Evolutionary conservation across 768 basidiomycete species (phyloP), one percentile per base, ranked within the genome.

Genomic region (Zangia roseola): DNA sequence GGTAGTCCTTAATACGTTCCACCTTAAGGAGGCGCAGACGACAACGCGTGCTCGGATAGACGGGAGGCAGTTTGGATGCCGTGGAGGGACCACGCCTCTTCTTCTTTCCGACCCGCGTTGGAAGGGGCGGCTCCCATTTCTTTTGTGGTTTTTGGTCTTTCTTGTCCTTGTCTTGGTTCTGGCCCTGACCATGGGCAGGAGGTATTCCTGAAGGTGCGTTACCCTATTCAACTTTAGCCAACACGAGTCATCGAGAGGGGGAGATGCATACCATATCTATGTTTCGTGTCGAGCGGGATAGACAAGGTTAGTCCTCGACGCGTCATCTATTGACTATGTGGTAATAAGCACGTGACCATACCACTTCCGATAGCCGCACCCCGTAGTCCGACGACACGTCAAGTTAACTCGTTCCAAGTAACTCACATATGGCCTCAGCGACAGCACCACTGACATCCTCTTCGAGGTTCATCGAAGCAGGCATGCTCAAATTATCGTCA

Each of bases 91-190:
- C 94, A 52, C 86, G 81, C 68, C 74, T 77, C 76, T 94, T 98
- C 82, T 93, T 94, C 81, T 94, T 97, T 40, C 94, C 94, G 30
- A 97, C 91, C 51, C 92, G 88, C 39, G 95, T 97, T 13, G 95
- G 94, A 50, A 97, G 81, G 61, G 95, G 95, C 8, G 95, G 94
- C 68, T 98, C 95, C 94, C 94, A 98, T 74, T 95, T 94, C 83
- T 85, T 81, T 65, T 80, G 74, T 12, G 68, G 61, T 61, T 82
- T 76, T 16, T 62, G 50, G 36, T 75, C 60, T 55, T 71, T 72
- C 59, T 76, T 72, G 38, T 74, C 71, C 56, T 74, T 70, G 43
- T 78, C 61, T 66, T 71, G 69, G 77, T 74, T 68, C 74, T 78
- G 62, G 55, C 59, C 69, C 77, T 79, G 66, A 73, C 75, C 56